Conservation (phyloP, 768 basidiomycete species). For the Grammothele lineata region DNA sequence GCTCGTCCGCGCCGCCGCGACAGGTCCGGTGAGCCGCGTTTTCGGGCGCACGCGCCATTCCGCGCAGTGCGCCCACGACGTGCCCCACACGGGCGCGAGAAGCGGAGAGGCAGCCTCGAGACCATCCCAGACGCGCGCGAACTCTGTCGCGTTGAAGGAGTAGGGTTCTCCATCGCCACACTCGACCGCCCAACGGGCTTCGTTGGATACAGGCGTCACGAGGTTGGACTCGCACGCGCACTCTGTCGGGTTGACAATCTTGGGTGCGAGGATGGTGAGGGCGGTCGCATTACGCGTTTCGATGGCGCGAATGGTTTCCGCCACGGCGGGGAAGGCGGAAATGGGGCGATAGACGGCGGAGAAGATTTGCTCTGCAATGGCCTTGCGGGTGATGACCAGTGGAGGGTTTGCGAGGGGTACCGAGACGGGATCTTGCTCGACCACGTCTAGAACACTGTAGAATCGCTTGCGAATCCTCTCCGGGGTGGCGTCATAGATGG, state of each 20-base stretch:
- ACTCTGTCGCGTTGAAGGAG: background rate
- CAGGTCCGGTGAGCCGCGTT: constrained; percentile 3
- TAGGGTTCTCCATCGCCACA: constrained; percentile 13
- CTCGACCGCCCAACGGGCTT: constrained; percentile 8
- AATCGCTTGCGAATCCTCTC: constrained; percentile 17
- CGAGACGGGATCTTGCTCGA: constrained; percentile 3
- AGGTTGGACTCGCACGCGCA: constrained; percentile 10
- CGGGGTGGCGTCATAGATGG: constrained; percentile 20
- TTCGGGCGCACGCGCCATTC: constrained; percentile 6
- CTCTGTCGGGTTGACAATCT: constrained; percentile 4
- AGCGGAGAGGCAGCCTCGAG: background rate
- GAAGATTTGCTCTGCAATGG: constrained; percentile 2
- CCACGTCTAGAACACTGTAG: constrained; percentile 1
- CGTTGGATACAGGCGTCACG: constrained; percentile 2
- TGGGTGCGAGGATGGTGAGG: constrained; percentile 7
- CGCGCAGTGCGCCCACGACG: background rate
- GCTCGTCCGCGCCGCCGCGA: constrained; percentile 7
- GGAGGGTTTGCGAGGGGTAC: constrained; percentile 6
- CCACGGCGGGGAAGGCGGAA: constrained; percentile 3
- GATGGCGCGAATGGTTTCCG: constrained; percentile 4
- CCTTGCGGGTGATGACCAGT: constrained; percentile 2
- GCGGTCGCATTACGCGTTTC: constrained; percentile 8
- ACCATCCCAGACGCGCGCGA: background rate
- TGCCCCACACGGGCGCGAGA: constrained; percentile 3
- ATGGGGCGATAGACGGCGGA: constrained; percentile 7